Conservation (phyloP, 352 stramenopile species). For the Phytophthora brassicae region DNA sequence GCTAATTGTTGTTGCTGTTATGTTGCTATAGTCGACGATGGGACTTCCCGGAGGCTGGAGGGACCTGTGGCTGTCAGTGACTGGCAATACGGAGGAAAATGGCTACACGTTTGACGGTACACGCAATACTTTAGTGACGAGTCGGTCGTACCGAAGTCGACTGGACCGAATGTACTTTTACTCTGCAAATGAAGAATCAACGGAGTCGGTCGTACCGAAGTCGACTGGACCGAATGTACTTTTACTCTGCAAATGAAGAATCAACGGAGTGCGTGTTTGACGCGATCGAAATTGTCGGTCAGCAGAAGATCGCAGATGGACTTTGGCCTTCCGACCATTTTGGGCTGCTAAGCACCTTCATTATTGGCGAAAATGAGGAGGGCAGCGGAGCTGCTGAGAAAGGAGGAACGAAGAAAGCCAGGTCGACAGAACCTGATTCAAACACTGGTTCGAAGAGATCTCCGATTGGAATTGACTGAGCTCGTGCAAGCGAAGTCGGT, state of each 20-base stretch:
- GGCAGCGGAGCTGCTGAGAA: background rate
- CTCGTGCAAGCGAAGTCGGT: background rate
- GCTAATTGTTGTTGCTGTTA: background rate
- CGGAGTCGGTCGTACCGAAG: slow-evolving; percentile 64
- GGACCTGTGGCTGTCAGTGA: slow-evolving; percentile 68
- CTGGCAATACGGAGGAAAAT: slow-evolving; percentile 74
- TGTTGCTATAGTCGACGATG: slow-evolving; percentile 31
- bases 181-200: slow-evolving; percentile 12
- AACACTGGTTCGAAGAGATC: slow-evolving; percentile 7
- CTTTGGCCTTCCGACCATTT: slow-evolving; percentile 81
- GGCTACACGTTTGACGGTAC: slow-evolving; percentile 75
- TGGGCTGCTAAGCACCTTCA: slow-evolving; percentile 57
- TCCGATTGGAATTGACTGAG: slow-evolving; percentile 25
- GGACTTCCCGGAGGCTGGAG: slow-evolving; percentile 62
- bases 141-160: slow-evolving; percentile 62
- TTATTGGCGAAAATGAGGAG: slow-evolving; percentile 26
- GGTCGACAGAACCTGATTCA: background rate
- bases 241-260: slow-evolving; percentile 34
- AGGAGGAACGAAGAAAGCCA: slow-evolving; percentile 18
- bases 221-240: slow-evolving; percentile 79
- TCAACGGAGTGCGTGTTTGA: slow-evolving; percentile 30
- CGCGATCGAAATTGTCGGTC: slow-evolving; percentile 61
- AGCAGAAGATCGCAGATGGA: slow-evolving; percentile 62
- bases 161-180: slow-evolving; percentile 81
- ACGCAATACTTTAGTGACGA: slow-evolving; percentile 59